Base-by-base conservation (phyloP, 2,329 filamentous ascomycete genomes). In the Zymoseptoria pseudotritici region DNA sequence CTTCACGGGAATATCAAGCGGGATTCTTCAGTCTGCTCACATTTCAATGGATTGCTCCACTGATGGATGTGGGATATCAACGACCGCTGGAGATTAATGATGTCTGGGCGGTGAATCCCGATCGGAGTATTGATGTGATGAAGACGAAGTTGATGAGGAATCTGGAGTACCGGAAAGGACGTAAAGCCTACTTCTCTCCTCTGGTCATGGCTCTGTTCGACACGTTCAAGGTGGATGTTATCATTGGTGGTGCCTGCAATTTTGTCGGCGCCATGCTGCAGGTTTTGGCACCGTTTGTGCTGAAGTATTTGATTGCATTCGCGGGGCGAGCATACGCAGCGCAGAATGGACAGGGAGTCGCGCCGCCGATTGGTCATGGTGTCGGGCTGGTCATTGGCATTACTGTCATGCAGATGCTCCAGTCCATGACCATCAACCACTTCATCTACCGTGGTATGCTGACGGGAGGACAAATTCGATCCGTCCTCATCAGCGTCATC, bases 371-470 rank as follows among this genome's bases (percentile, higher is more conserved):
- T 55, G 86, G 86, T 2, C 79, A 81, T 53, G 94, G 93, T 21
- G 78, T 97, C 58, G 93, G 92, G 0, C 78, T 96, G 31, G 91
- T 91, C 1, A 74, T 97, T 58, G 93, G 90, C 8, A 87, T 97
- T 59, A 91, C 89, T 0, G 73, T 82, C 50, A 94, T 97, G 90
- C 92, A 97, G 73, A 80, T 92, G 20, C 71, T 87, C 10, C 90
- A 96, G 74, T 93, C 88, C 72, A 70, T 96, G 64, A 85, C 85
- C 24, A 90, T 86, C 2, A 95, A 92, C 70, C 93, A 97, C 70
- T 97, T 96, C 76, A 87, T 97, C 70, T 97, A 93, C 70, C 85
- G 87, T 21, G 91, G 93, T 21, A 95, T 96, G 88, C 86, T 95
- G 77, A 85, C 95, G 49, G 94, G 93, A 63, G 94, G 91, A 0